Evolutionary conservation across 805 yeast species (phyloP).

Genomic region (Yarrowia keelungensis): DNA sequence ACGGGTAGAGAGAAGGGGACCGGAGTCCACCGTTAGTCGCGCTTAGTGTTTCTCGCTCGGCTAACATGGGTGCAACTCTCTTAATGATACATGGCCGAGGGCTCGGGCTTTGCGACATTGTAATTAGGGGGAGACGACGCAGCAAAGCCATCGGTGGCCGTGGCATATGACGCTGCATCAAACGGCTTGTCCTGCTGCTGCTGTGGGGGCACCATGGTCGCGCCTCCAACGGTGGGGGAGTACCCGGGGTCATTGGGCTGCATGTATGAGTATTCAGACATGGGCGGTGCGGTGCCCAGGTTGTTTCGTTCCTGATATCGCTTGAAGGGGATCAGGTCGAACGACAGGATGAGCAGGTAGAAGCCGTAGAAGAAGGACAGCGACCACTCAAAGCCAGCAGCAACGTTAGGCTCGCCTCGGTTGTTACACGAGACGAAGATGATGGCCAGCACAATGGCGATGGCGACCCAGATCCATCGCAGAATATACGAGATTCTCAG

Average conservation of each 20-base stretch:
- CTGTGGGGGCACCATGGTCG: conserved; percentile 13
- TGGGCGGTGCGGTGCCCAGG: conserved; percentile 13
- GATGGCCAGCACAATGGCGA: conserved; percentile 72
- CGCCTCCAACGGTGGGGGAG: conserved; percentile 30
- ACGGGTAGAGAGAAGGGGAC: neutral
- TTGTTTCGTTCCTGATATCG: conserved; percentile 33
- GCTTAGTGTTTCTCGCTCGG: too few species aligned
- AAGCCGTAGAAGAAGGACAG: conserved; percentile 85
- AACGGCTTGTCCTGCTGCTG: conserved; percentile 19
- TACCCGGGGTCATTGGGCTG: conserved; percentile 21
- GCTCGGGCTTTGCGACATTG: conserved; percentile 30
- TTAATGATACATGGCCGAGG: conserved; percentile 33
- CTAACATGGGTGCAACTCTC: neutral
- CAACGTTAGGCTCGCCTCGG: conserved; percentile 51
- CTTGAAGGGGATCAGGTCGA: conserved; percentile 66
- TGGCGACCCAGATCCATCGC: conserved; percentile 69
- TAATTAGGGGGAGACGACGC: neutral
- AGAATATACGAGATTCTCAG: conserved; percentile 55
- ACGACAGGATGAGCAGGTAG: conserved; percentile 65
- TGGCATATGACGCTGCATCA: conserved; percentile 26
- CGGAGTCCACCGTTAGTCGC: too few species aligned
- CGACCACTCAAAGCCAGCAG: conserved; percentile 83
- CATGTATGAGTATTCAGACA: conserved; percentile 18
- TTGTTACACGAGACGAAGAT: conserved; percentile 60
- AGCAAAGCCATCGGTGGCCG: conserved; percentile 16